Evolutionary conservation across 805 yeast species (phyloP).

Genomic region (Debaryomyces castellii): DNA sequence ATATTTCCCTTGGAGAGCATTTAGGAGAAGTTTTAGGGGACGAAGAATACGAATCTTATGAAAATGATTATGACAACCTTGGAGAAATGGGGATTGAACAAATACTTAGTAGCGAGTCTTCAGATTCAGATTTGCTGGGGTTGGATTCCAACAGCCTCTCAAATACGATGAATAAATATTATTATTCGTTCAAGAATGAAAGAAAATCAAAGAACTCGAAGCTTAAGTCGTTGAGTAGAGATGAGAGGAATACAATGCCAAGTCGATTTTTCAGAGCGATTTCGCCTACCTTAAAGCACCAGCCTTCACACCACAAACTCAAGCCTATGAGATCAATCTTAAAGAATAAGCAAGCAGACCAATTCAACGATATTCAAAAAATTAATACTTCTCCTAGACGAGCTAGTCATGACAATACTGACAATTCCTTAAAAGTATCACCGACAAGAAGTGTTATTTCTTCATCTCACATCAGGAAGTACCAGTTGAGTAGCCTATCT

Average conservation of each 20-base stretch:
- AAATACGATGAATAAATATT: conserved; percentile 9
- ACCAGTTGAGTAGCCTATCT: neutral
- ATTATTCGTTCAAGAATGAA: conserved; percentile 7
- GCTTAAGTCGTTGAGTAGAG: neutral
- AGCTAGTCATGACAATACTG: too few relatives aligned
- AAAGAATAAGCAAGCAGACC: conserved; percentile 14
- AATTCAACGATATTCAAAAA: neutral
- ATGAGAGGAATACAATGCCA: conserved; percentile 3
- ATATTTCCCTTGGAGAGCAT: neutral
- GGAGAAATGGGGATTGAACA: too few relatives aligned
- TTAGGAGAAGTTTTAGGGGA: neutral
- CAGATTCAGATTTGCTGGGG: conserved; percentile 8
- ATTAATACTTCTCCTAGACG: too few relatives aligned
- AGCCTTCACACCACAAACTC: conserved; percentile 41
- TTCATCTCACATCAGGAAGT: neutral
- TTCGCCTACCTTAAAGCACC: conserved; percentile 40
- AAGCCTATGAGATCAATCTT: conserved; percentile 44
- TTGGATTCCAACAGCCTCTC: conserved; percentile 7
- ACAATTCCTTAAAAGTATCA: too few relatives aligned
- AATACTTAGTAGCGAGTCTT: conserved; percentile 6
- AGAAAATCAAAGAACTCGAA: conserved; percentile 10
- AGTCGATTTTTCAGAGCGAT: conserved; percentile 5
- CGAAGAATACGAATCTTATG: neutral
- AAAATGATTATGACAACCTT: neutral
- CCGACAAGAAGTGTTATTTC: too few relatives aligned